Base-by-base conservation (phyloP, 257 asterid genomes). In the Ligustrum vulgare region DNA sequence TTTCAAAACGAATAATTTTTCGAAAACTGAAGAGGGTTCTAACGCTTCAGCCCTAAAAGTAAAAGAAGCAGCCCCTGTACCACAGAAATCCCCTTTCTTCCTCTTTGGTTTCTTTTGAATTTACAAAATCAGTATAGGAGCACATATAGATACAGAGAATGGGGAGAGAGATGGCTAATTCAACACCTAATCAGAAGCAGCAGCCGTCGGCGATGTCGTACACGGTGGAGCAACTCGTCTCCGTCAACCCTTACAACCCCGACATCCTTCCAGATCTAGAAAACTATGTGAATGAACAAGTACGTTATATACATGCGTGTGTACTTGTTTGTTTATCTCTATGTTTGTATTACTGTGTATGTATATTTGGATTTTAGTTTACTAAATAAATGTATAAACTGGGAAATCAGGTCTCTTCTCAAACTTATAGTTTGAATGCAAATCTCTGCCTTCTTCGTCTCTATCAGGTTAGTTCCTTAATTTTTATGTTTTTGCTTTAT, bases 241-340 rank as follows among this genome's bases (percentile, higher is more conserved):
- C 93, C 81, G 97, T 95, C 84, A 93, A 93, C 79, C 99, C 98
- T 22, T 95, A 95, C 92, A 95, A 93, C 80, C 98, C 97, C 8
- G 98, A 95, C 77, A 95, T 95, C 82, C 87, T 91, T 23, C 96
- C 96, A 10, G 99, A 95, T 86, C 96, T 95, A 41, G 98, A 95
- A 81, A 90, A 87, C 87, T 91, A 86, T 77, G 98, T 95, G 77
- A 88, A 93, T 8, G 86, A 85, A 76, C 93, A 87, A 85, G 93
- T 86, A 20, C 16, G 13, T 20, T 11, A 37, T 37, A 37, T 37
- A 8, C 12, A 9, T 37, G 45, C 12, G 3, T 5, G n/a, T 49
- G 5, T 32, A 12, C n/a, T 41, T 6, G 2, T 34, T 37, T 15
- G 23, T 36, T 32, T 37, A 13, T 69, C 3, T 31, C 12, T 18